Conservation (phyloP, 2,329 filamentous ascomycete species). For the Sphaceloma murrayae region DNA sequence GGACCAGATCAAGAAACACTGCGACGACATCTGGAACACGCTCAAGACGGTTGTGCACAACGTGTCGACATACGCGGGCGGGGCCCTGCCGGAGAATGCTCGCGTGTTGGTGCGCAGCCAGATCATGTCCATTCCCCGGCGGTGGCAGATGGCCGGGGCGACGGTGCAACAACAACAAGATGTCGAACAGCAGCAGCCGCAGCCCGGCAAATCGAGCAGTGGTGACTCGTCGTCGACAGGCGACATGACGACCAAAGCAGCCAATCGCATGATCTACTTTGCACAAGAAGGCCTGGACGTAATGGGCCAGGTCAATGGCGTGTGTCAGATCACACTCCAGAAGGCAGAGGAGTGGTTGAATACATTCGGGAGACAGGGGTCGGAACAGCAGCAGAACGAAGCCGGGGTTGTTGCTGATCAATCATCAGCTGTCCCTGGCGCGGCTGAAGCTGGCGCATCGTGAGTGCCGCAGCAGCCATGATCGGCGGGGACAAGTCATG, state of each 20-base stretch:
- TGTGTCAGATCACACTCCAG: slow-evolving; percentile 79
- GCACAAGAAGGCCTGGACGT: slow-evolving; percentile 89
- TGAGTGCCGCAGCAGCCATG: slow-evolving; percentile 1
- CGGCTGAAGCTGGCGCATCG: neutral
- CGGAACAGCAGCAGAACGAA: slow-evolving; percentile 21
- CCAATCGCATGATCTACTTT: slow-evolving; percentile 71
- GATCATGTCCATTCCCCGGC: slow-evolving; percentile 71
- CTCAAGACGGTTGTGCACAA: slow-evolving; percentile 72
- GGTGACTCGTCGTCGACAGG: slow-evolving; percentile 25
- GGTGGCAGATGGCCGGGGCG: slow-evolving; percentile 59
- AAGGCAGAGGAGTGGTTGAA: slow-evolving; percentile 91
- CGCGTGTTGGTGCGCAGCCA: slow-evolving; percentile 72
- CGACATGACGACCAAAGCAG: slow-evolving; percentile 44
- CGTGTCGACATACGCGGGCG: slow-evolving; percentile 84
- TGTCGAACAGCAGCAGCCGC: slow-evolving; percentile 18
- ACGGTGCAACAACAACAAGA: slow-evolving; percentile 13
- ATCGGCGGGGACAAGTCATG: neutral
- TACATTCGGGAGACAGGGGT: slow-evolving; percentile 56
- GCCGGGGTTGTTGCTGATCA: neutral
- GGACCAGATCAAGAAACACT: slow-evolving; percentile 61
- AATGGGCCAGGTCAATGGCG: slow-evolving; percentile 80
- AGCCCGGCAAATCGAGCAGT: slow-evolving; percentile 22
- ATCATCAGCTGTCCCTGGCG: slow-evolving; percentile 2
- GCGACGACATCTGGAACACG: slow-evolving; percentile 40
- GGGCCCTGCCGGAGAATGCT: slow-evolving; percentile 82